Conservation (phyloP, 805 yeast genomes). For the Metahyphopichia silvanorum region DNA sequence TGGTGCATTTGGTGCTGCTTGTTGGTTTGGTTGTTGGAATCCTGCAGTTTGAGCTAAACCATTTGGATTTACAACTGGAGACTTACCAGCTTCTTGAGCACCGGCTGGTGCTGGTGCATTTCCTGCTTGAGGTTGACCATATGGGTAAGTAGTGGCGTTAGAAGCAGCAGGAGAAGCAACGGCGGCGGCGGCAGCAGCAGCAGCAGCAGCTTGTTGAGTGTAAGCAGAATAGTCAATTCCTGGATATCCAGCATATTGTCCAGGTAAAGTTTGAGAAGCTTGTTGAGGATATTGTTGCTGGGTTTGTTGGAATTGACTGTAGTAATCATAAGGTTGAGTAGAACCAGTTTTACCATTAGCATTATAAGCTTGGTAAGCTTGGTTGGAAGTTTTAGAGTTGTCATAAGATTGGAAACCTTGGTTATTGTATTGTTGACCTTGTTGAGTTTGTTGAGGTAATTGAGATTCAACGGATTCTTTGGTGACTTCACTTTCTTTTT, state of each 20-base stretch:
- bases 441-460: constrained; percentile 6
- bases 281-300: constrained; percentile 43
- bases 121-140: constrained; percentile 8
- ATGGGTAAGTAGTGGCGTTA: constrained; percentile 17
- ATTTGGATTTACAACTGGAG: constrained; percentile 25
- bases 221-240: constrained; percentile 41
- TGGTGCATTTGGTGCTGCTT: constrained; percentile 28
- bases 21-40: constrained; percentile 13
- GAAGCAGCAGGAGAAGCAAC: constrained; percentile 27
- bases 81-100: constrained; percentile 28
- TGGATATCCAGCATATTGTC: constrained; percentile 43
- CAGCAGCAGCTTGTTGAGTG: constrained; percentile 30
- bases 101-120: constrained; percentile 8
- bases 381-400: constrained; percentile 16
- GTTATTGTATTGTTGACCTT: constrained; percentile 17
- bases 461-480: constrained; percentile 10
- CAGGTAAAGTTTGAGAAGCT: constrained; percentile 38
- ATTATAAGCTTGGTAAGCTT: constrained; percentile 13
- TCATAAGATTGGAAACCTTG: constrained; percentile 17
- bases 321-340: constrained; percentile 28
- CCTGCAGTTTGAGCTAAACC: constrained; percentile 13
- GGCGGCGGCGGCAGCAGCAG: constrained; percentile 23
- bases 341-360: constrained; percentile 14
- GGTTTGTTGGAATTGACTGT: constrained; percentile 29
- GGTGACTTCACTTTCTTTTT: constrained; percentile 20